Percentiles rank a stretch among this genome's conserved stretches.
phyloP scores from a whole-genome alignment of 148 eudicot species.

The Fagopyrum homotropicum region DNA sequence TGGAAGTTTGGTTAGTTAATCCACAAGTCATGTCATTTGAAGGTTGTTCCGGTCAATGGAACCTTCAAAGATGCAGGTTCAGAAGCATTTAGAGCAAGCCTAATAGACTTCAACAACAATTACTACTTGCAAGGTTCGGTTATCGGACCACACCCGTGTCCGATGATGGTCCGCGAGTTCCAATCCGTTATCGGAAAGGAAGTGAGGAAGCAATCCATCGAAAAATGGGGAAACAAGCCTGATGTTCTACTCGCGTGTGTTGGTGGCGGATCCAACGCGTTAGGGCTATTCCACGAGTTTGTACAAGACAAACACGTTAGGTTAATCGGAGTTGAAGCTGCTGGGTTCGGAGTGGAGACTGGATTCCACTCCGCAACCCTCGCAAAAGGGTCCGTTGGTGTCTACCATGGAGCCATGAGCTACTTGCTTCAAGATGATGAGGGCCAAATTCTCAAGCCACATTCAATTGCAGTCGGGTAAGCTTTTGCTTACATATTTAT shows the following conservation, averaged over 20 bases:
- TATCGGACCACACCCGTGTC: slow-evolving; percentile 49
- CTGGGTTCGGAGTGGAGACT: slow-evolving; percentile 35
- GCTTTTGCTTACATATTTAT: background rate
- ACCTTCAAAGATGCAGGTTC: slow-evolving; percentile 47
- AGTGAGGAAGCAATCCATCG: slow-evolving; percentile 46
- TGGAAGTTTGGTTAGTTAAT: background rate
- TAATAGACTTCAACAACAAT: slow-evolving; percentile 14
- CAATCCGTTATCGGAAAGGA: slow-evolving; percentile 55
- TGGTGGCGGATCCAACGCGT: slow-evolving; percentile 53
- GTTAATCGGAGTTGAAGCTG: slow-evolving; percentile 45
- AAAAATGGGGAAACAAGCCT: slow-evolving; percentile 55
- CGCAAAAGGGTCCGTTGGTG: slow-evolving; percentile 57
- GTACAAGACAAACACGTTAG: slow-evolving; percentile 37
- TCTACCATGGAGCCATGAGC: slow-evolving; percentile 68
- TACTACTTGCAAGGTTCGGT: slow-evolving; percentile 19
- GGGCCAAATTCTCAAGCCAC: slow-evolving; percentile 60
- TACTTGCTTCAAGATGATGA: slow-evolving; percentile 60
- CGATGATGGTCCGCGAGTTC: slow-evolving; percentile 52
- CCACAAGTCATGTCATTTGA: background rate
- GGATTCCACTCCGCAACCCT: slow-evolving; percentile 55
- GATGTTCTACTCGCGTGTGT: slow-evolving; percentile 47
- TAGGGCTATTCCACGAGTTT: slow-evolving; percentile 47
- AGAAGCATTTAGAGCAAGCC: slow-evolving; percentile 19
- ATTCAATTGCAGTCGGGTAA: slow-evolving; percentile 69
- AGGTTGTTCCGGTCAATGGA: slow-evolving; percentile 15